Percentiles rank a stretch among this genome's conserved stretches.
phyloP scores from a whole-genome alignment of 306 rosid species.

The Quercus berberidifolia region DNA sequence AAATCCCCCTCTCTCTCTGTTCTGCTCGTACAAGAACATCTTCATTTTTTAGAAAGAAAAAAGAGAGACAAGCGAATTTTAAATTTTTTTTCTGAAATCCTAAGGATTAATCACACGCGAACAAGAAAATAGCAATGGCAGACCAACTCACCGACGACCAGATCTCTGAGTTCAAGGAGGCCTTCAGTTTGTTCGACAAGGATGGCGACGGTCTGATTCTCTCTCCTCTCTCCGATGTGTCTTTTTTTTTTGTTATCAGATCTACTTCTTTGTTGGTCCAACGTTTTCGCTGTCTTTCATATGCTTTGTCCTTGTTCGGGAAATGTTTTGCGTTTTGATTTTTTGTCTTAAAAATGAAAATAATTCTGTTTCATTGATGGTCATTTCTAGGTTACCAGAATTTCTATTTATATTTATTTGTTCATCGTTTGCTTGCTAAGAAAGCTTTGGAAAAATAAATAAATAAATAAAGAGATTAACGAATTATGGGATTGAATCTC shows the following conservation, averaged over 20 bases:
- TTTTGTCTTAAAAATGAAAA: not conserved
- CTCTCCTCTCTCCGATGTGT: not conserved
- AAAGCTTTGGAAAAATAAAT: not conserved
- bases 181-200: constrained; percentile 78
- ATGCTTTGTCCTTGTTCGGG: not conserved
- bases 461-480: not conserved
- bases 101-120: not conserved
- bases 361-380: not conserved
- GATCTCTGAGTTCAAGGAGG: constrained; percentile 88
- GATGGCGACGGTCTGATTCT: constrained; percentile 68
- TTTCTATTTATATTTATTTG: not conserved
- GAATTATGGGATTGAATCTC: not conserved
- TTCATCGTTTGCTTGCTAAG: not conserved
- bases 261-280: not conserved
- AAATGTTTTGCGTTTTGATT: not conserved
- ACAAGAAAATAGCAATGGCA: constrained; percentile 41
- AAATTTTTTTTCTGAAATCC: too few species aligned
- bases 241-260: not conserved
- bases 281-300: not conserved
- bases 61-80: too few species aligned
- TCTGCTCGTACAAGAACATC: too few species aligned
- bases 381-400: not conserved
- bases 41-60: too few species aligned
- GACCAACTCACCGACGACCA: constrained; percentile 82
- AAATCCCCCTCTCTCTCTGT: too few species aligned